Percentiles rank a stretch among this genome's conserved stretches.
Evolutionary conservation across 108 stramenopile species (phyloP).

Genomic region (Skeletonema costatum): DNA sequence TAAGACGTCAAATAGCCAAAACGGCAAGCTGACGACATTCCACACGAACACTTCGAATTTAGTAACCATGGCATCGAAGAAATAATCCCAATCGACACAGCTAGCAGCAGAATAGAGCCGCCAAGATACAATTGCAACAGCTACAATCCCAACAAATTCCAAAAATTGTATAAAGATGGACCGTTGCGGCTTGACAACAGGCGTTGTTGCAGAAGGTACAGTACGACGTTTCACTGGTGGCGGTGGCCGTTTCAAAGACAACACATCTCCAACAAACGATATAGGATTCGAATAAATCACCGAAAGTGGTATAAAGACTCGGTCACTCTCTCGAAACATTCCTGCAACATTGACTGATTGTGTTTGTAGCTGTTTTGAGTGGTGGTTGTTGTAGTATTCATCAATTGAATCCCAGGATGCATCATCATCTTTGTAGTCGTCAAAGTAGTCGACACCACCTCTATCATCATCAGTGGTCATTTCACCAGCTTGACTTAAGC

Average conservation of each 20-base stretch:
- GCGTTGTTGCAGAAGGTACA: neutral
- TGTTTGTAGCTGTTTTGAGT: neutral
- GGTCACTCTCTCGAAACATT: conserved; percentile 38
- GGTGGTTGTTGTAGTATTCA: conserved; percentile 20
- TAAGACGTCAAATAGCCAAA: conserved; percentile 17
- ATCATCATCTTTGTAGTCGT: conserved; percentile 11
- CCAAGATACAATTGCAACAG: conserved; percentile 14
- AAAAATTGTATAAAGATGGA: conserved; percentile 23
- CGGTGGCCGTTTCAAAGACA: conserved; percentile 21
- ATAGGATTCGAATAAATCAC: conserved; percentile 25
- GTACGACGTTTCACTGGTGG: neutral
- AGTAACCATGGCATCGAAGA: neutral
- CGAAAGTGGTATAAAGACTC: conserved; percentile 33
- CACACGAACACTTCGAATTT: conserved; percentile 10
- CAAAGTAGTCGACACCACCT: neutral
- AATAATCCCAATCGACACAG: conserved; percentile 17
- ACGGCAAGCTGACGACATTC: conserved; percentile 10
- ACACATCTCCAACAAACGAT: conserved; percentile 28
- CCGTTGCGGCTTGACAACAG: conserved; percentile 1
- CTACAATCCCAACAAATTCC: conserved; percentile 23
- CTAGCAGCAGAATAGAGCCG: conserved; percentile 3
- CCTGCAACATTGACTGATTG: conserved; percentile 1
- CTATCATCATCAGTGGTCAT: neutral
- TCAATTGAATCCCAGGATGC: conserved; percentile 16
- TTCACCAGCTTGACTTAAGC: conserved; percentile 20